These are phyloP conservation scores for Paxillus involutus DNA, from an alignment of 768 basidiomycete species.

Conservation along the genomic window DNA sequence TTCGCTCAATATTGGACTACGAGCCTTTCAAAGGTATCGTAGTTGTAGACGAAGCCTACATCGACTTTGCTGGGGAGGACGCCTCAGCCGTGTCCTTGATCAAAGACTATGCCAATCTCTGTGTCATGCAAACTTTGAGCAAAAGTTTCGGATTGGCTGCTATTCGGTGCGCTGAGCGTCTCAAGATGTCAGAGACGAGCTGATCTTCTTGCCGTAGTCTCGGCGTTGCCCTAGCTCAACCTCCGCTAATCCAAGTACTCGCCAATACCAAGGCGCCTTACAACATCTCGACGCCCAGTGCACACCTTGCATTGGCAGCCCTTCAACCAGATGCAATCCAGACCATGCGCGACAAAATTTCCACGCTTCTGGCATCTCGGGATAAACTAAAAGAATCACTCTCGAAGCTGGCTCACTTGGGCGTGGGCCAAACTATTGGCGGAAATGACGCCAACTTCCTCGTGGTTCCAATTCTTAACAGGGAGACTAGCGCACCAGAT, in stretches of 20 bases:
- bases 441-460: constrained; percentile 91
- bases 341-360: constrained; percentile 65
- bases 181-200: background rate
- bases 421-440: constrained; percentile 71
- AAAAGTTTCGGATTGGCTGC: constrained; percentile 96
- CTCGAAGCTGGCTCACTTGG: constrained; percentile 43
- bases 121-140: constrained; percentile 95
- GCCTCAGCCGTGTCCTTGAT: constrained; percentile 70
- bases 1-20: constrained; percentile 74
- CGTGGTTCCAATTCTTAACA: constrained; percentile 69
- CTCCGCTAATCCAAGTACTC: constrained; percentile 86
- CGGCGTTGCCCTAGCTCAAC: constrained; percentile 88
- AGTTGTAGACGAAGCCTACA: constrained; percentile 95
- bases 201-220: constrained; percentile 47
- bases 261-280: constrained; percentile 97
- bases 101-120: constrained; percentile 81
- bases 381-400: constrained; percentile 51
- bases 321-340: constrained; percentile 64
- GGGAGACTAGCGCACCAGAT: constrained; percentile 42
- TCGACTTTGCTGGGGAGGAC: constrained; percentile 77
- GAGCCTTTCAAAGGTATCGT: constrained; percentile 87
- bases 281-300: constrained; percentile 91
- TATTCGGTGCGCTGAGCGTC: constrained; percentile 64
- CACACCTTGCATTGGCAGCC: constrained; percentile 76
- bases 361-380: constrained; percentile 60